These are phyloP conservation scores for Termitomyces sp. DNA, from an alignment of 768 basidiomycete genomes.

Conservation along the genomic window DNA sequence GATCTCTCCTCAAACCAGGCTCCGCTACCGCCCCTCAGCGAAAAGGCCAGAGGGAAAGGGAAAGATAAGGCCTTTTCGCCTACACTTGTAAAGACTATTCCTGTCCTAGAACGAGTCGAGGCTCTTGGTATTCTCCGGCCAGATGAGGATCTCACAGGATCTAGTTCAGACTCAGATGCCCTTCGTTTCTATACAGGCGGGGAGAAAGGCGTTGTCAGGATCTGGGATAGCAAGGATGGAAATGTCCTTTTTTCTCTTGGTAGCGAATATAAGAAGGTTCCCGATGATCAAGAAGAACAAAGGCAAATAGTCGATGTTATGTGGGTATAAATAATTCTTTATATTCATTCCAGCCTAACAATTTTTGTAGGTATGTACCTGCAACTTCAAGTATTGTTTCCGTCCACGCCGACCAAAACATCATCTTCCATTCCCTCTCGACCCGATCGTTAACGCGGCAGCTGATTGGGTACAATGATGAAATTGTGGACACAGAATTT, in stretches of 20 bases:
- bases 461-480: constrained; percentile 95
- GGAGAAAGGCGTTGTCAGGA: constrained; percentile 76
- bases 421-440: constrained; percentile 82
- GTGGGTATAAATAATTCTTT: constrained; percentile 44
- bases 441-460: constrained; percentile 65
- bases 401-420: constrained; percentile 95
- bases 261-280: constrained; percentile 36
- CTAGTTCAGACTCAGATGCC: constrained; percentile 29
- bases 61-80: constrained; percentile 47
- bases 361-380: constrained; percentile 56
- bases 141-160: constrained; percentile 42
- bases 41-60: constrained; percentile 45
- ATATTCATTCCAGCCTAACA: constrained; percentile 9
- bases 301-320: constrained; percentile 76
- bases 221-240: constrained; percentile 79
- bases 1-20: constrained; percentile 48
- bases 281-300: constrained; percentile 67
- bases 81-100: constrained; percentile 70
- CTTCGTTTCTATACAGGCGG: constrained; percentile 86
- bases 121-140: constrained; percentile 67
- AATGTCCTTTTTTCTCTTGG: constrained; percentile 57
- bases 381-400: constrained; percentile 64
- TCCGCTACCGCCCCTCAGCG: constrained; percentile 23
- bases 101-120: constrained; percentile 81
- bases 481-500: constrained; percentile 88